Evolutionary conservation across 345 rosid genomes (phyloP), one percentile per base, ranked within the genome.

Genomic region (Syzygium grande): DNA sequence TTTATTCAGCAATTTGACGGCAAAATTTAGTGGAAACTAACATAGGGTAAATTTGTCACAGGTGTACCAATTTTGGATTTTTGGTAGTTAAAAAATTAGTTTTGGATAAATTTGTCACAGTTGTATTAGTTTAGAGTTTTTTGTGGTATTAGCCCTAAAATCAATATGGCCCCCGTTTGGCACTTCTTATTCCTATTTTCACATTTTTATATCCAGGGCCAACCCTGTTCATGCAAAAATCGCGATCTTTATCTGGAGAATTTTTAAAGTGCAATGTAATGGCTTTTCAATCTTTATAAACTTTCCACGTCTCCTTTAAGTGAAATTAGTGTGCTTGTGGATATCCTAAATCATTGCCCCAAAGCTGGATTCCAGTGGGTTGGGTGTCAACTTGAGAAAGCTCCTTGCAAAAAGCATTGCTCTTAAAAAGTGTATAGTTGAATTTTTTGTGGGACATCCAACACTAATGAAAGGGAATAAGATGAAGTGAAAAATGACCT

Each of bases 251-350:
- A 12, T 61, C 6, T 9, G 9, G 34, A 14, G 73, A 0, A 61
- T 61, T n/a, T 61, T 61, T n/a, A 61, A 61, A 61, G 34, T 0
- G 73, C 73, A 59, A 59, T 29, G 16, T 27, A 27, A 5, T 27
- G 16, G 6, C 34, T 27, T 27, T 27, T 59, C 17, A 27, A 59
- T 59, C 34, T 27, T 59, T 14, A 13, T 14, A 61, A n/a, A 30
- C 73, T 61, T n/a, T 14, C 14, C 73, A 61, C 0, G 19, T 61
- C 21, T 6, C 9, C 14, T n/a, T 0, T n/a, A n/a, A 1, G 34
- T 5, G 68, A 59, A 59, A 27, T 11, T 5, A 2, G 77, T 30
- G 78, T 8, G 78, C 22, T 0, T 65, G 78, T 65, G 78, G 41
- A 65, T 65, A 65, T 29, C 8, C 22, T 34, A 30, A 63, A 30